phyloP scores from a whole-genome alignment of 371 early-diverging fungal genomes.

The Lichtheimia ornata region DNA sequence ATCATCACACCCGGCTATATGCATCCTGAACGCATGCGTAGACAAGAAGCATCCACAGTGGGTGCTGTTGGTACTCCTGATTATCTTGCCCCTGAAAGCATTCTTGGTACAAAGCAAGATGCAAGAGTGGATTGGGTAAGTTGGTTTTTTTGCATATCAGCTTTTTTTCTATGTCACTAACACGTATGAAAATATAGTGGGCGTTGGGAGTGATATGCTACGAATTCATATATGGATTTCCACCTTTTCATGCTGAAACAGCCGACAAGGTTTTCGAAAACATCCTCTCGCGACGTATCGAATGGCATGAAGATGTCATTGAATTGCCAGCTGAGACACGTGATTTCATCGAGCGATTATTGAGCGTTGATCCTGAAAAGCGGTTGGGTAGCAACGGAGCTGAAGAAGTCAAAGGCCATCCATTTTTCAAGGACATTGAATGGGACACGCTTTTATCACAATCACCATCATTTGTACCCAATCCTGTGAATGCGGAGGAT shows the following conservation, averaged over 20 bases:
- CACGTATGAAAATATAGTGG: constrained; percentile 59
- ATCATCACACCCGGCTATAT: constrained; percentile 18
- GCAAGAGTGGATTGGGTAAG: constrained; percentile 89
- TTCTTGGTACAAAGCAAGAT: constrained; percentile 85
- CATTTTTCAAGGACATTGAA: constrained; percentile 65
- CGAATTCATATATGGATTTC: constrained; percentile 85
- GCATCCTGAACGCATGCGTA: constrained; percentile 24
- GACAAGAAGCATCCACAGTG: constrained; percentile 5
- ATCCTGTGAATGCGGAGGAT: constrained; percentile 76
- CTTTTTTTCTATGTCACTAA: not conserved
- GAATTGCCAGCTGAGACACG: constrained; percentile 80
- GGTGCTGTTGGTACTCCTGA: constrained; percentile 92
- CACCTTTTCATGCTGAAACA: constrained; percentile 85
- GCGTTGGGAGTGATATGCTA: constrained; percentile 89
- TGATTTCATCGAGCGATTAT: constrained; percentile 84
- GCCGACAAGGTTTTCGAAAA: constrained; percentile 87
- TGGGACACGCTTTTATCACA: constrained; percentile 71
- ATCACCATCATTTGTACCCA: constrained; percentile 86
- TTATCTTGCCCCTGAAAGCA: constrained; percentile 95
- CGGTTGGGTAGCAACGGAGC: constrained; percentile 79
- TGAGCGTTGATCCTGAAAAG: constrained; percentile 71
- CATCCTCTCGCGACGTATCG: constrained; percentile 74
- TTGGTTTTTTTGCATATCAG: not conserved
- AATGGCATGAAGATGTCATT: constrained; percentile 69
- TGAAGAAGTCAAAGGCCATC: constrained; percentile 68